Evolutionary conservation across 768 basidiomycete species (phyloP).

Genomic region (Panaeolus cyanescens): DNA sequence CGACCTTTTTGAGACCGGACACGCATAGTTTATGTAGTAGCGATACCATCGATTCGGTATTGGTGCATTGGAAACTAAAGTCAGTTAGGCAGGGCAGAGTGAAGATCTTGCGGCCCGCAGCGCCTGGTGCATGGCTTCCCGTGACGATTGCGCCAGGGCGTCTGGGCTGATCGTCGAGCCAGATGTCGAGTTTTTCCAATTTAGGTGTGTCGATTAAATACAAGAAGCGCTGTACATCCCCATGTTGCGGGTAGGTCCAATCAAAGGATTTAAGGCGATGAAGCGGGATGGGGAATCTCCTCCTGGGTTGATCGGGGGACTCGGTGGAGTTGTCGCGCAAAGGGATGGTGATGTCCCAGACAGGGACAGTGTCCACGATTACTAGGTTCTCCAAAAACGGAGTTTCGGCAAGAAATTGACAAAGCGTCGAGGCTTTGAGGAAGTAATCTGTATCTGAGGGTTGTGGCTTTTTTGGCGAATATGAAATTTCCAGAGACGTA

Average conservation of each 20-base stretch:
- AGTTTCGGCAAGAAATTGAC: slow-evolving; percentile 35
- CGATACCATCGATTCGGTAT: slow-evolving; percentile 37
- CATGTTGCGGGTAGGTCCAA: slow-evolving; percentile 47
- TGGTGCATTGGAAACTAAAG: slow-evolving; percentile 42
- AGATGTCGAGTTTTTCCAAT: slow-evolving; percentile 46
- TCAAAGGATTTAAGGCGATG: slow-evolving; percentile 42
- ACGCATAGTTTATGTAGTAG: slow-evolving; percentile 46
- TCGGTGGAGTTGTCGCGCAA: slow-evolving; percentile 6
- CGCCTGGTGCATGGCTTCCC: slow-evolving; percentile 9
- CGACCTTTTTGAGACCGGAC: slow-evolving; percentile 45
- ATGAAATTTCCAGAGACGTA: slow-evolving; percentile 43
- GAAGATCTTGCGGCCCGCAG: slow-evolving; percentile 11
- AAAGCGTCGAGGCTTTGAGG: slow-evolving; percentile 41
- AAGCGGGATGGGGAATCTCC: slow-evolving; percentile 32
- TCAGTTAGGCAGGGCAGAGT: slow-evolving; percentile 32
- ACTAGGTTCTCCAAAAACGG: slow-evolving; percentile 44
- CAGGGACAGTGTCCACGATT: slow-evolving; percentile 42
- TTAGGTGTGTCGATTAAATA: slow-evolving; percentile 39
- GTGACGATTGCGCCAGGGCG: background rate
- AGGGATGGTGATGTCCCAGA: slow-evolving; percentile 27
- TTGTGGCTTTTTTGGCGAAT: slow-evolving; percentile 26
- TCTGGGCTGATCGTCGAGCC: slow-evolving; percentile 33
- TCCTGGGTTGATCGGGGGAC: slow-evolving; percentile 3
- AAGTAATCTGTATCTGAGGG: slow-evolving; percentile 26
- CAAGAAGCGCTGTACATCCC: slow-evolving; percentile 44